Percentiles rank a stretch among this genome's conserved stretches.
Evolutionary conservation across 306 rosid species (phyloP).

Genomic region (Abrus pulchellus): DNA sequence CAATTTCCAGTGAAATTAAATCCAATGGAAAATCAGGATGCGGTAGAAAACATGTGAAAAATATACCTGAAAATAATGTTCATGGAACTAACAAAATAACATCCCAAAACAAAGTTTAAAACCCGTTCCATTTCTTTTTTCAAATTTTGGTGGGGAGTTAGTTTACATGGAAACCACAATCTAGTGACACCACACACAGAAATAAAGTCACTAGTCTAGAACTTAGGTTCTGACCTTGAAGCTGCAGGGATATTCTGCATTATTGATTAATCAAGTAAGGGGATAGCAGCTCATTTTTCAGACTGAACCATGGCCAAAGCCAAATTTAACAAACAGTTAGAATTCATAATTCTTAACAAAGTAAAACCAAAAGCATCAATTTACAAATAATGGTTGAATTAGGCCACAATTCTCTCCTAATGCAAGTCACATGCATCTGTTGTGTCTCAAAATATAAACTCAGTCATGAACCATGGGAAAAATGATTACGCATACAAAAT

Average conservation of each 20-base stretch:
- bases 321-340: conserved; percentile 34
- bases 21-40: not conserved
- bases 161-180: not conserved
- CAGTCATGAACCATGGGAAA: conserved; percentile 2
- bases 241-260: not conserved
- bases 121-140: not conserved
- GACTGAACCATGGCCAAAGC: conserved; percentile 12
- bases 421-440: not conserved
- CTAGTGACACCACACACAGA: not conserved
- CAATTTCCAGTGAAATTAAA: conserved; percentile 34
- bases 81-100: not conserved
- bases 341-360: conserved; percentile 6
- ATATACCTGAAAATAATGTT: not conserved
- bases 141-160: not conserved
- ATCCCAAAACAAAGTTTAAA: not conserved
- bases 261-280: not conserved
- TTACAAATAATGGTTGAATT: conserved; percentile 10
- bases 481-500: conserved; percentile 7
- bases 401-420: conserved; percentile 6
- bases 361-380: conserved; percentile 4
- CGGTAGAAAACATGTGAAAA: not conserved
- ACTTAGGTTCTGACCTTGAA: conserved; percentile 4
- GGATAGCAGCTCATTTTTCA: conserved; percentile 7
- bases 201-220: conserved; percentile 15
- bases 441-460: conserved; percentile 22